phyloP scores from a whole-genome alignment of 2,329 filamentous ascomycete genomes.

The Hypoxylon sp. region DNA sequence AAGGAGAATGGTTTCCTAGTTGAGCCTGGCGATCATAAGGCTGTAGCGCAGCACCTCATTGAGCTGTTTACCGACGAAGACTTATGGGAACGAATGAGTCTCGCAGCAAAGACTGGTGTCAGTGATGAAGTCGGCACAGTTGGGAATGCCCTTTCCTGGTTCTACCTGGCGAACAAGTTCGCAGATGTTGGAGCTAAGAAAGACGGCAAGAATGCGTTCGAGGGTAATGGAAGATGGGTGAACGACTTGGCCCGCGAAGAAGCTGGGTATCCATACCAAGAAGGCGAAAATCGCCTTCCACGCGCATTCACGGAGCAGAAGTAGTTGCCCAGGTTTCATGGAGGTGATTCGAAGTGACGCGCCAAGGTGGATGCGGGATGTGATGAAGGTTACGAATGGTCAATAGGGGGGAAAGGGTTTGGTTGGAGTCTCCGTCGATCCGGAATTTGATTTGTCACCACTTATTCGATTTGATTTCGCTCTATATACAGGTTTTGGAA shows the following conservation, averaged over 20 bases:
- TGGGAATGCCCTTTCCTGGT: constrained; percentile 78
- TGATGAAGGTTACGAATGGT: not conserved
- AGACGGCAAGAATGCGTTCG: constrained; percentile 52
- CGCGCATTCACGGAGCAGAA: constrained; percentile 50
- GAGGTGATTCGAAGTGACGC: constrained; percentile 3
- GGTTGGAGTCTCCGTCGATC: constrained; percentile 1
- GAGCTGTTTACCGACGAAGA: constrained; percentile 71
- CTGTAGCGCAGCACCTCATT: constrained; percentile 73
- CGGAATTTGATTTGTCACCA: constrained; percentile 3
- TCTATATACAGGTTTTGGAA: constrained; percentile 2
- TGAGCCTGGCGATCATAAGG: constrained; percentile 72
- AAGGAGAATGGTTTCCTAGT: constrained; percentile 78
- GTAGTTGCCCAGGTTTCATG: constrained; percentile 14
- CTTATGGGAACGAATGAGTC: constrained; percentile 72
- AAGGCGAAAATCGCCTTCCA: constrained; percentile 69
- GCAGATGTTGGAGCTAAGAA: constrained; percentile 61
- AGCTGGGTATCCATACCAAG: constrained; percentile 65
- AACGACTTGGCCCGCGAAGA: constrained; percentile 77
- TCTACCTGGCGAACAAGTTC: constrained; percentile 77
- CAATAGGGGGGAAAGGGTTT: no score
- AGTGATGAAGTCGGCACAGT: constrained; percentile 85
- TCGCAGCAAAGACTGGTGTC: constrained; percentile 70
- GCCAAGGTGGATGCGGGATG: not conserved
- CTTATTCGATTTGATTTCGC: constrained; percentile 14
- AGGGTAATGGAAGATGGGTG: constrained; percentile 72